Conservation (phyloP, 805 yeast genomes). For the Wilhelminamyces savonicus region DNA sequence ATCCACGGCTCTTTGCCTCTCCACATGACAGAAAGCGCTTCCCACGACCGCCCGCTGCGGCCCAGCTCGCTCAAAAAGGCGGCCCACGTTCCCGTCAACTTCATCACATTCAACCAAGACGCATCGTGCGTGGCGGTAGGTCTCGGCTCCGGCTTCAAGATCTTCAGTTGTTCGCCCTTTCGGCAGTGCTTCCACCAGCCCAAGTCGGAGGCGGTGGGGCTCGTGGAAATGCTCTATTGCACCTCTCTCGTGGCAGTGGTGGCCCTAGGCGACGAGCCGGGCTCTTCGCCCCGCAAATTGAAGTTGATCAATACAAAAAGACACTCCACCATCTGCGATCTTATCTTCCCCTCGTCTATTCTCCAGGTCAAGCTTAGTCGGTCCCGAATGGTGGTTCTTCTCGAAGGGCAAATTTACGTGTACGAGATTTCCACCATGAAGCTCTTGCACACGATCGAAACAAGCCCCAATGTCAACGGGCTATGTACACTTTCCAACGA, state of each 20-base stretch:
- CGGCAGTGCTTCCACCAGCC: constrained; percentile 27
- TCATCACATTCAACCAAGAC: constrained; percentile 77
- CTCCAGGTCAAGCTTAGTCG: constrained; percentile 32
- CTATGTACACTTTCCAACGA: constrained; percentile 53
- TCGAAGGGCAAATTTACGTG: constrained; percentile 39
- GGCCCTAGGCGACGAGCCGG: constrained; percentile 67
- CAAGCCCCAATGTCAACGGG: constrained; percentile 42
- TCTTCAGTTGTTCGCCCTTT: constrained; percentile 58
- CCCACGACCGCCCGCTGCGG: no score
- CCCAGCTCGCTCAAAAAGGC: no score
- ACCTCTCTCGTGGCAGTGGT: constrained; percentile 84
- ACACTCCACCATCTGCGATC: constrained; percentile 36
- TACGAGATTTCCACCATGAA: constrained; percentile 37
- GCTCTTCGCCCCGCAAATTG: constrained; percentile 72
- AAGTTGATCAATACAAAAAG: constrained; percentile 81
- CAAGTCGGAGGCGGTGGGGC: constrained; percentile 49
- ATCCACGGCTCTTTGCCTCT: constrained; percentile 7
- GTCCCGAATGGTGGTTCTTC: constrained; percentile 26
- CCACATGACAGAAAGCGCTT: constrained; percentile 5
- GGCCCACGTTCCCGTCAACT: constrained; percentile 25
- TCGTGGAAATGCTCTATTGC: constrained; percentile 85
- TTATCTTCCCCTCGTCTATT: constrained; percentile 36
- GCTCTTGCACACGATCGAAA: constrained; percentile 39
- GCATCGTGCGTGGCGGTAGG: constrained; percentile 76
- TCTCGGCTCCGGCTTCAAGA: constrained; percentile 55